Evolutionary conservation across 306 rosid genomes (phyloP), one percentile per base, ranked within the genome.

Genomic region (Trifolium repens): DNA sequence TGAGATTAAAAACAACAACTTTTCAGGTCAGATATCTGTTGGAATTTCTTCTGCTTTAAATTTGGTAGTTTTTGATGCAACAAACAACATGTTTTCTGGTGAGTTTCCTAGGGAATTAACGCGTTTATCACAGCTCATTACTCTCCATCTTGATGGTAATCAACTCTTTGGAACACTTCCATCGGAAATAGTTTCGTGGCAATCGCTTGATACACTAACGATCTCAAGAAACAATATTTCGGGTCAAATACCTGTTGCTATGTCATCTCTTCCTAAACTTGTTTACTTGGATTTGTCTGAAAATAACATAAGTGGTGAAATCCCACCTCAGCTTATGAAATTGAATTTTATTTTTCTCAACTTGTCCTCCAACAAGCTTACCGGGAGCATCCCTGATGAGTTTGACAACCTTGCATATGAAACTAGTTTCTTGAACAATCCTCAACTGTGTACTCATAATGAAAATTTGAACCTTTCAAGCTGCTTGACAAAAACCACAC

Each of bases 361-460:
- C 87, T 74, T 94, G 85, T 94, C 98, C 67, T 88, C 85, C 73
- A 91, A 94, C 83, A 80, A 85, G 19, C 85, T 94, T 19, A 90
- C 84, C 0, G 99, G 99, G 43, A 76, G 39, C 72, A 88, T 92
- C 71, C 96, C 99, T n/a, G 79, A 79, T 42, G 88, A 75, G 78
- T 77, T 87, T 27, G 78, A 84, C 53, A 90, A 87, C 76, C 87
- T 74, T 14, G 96, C 88, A 4, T 90, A 87, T 42, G 86, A 73
- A 72, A 74, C 58, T 15, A 90, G 97, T 69, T 94, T 94, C 90
- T 66, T 85, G 76, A 80, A 82, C 84, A 92, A 90, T 82, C 78
- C 93, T 49, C 80, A 84, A 39, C 84, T 94, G 9, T 91, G 99
- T 60, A 75, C 90, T 9, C 17, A 58, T 54, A 55, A 69, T 62